Evolutionary conservation across 1,139 yeast genomes (phyloP).

Genomic region (Saccharomycopsis crataegensis): DNA sequence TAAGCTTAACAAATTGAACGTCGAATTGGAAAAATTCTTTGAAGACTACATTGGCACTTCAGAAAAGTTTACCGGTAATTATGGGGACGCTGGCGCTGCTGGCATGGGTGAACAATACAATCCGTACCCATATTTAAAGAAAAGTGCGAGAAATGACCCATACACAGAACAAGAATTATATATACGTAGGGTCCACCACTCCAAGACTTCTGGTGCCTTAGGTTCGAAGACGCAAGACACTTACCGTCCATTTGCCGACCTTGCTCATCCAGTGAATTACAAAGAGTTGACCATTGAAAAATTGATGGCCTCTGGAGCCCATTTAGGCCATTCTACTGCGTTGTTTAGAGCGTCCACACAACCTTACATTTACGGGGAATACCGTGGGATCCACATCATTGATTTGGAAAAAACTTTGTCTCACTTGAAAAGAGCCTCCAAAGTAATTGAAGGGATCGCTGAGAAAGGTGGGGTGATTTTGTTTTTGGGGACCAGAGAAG

Average conservation of each 20-base stretch:
- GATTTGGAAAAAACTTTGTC: slow-evolving; percentile 78
- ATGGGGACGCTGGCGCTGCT: not conserved
- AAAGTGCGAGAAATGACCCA: slow-evolving; percentile 34
- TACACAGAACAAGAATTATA: slow-evolving; percentile 73
- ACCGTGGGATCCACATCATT: slow-evolving; percentile 82
- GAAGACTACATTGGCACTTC: slow-evolving; percentile 14
- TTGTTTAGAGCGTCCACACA: slow-evolving; percentile 81
- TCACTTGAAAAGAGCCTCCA: slow-evolving; percentile 70
- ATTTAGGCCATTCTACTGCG: slow-evolving; percentile 81
- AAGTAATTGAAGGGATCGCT: slow-evolving; percentile 73
- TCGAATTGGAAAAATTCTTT: slow-evolving; percentile 12
- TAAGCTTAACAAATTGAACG: slow-evolving; percentile 5
- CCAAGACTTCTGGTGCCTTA: slow-evolving; percentile 41
- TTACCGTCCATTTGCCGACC: slow-evolving; percentile 63
- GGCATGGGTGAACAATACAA: slow-evolving; percentile 10
- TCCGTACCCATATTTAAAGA: slow-evolving; percentile 30
- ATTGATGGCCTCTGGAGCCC: slow-evolving; percentile 88
- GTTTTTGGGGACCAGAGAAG: slow-evolving; percentile 78
- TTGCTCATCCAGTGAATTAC: slow-evolving; percentile 49
- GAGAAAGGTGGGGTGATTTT: slow-evolving; percentile 79
- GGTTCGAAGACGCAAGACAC: slow-evolving; percentile 64
- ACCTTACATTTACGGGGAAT: slow-evolving; percentile 80
- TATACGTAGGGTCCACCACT: slow-evolving; percentile 58
- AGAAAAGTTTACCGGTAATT: slow-evolving; percentile 11
- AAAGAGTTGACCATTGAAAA: slow-evolving; percentile 57